These are phyloP conservation scores for Stagonosporopsis tanaceti DNA, from an alignment of 2,329 filamentous ascomycete species.

Conservation along the genomic window DNA sequence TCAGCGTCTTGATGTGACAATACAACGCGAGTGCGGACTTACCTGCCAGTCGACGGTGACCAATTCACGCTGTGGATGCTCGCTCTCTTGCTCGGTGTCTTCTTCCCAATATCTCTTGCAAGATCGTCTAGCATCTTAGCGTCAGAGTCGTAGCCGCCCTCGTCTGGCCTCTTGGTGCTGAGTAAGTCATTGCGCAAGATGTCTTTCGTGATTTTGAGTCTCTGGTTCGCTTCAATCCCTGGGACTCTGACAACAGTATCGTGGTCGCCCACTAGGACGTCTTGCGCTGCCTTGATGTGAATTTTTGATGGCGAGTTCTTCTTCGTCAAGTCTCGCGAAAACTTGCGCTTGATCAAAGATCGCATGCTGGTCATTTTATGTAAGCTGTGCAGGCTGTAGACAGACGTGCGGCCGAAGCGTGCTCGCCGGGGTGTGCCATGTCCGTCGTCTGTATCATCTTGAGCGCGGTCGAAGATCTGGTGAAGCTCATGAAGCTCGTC, in stretches of 20 bases:
- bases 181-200: constrained; percentile 44
- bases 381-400: constrained; percentile 44
- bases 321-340: constrained; percentile 39
- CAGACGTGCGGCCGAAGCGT: constrained; percentile 37
- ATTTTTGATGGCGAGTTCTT: constrained; percentile 16
- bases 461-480: constrained; percentile 44
- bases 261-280: constrained; percentile 10
- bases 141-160: constrained; percentile 51
- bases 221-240: constrained; percentile 28
- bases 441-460: constrained; percentile 21
- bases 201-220: constrained; percentile 43
- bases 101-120: constrained; percentile 41
- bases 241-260: constrained; percentile 39
- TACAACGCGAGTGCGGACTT: background rate
- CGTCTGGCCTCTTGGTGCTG: constrained; percentile 40
- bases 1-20: constrained; percentile 17
- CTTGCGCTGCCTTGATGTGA: constrained; percentile 15
- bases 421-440: constrained; percentile 25
- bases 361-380: constrained; percentile 48
- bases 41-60: constrained; percentile 41
- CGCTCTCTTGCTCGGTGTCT: constrained; percentile 39
- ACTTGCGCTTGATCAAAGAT: constrained; percentile 43
- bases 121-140: constrained; percentile 46
- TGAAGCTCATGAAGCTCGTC: constrained; percentile 46
- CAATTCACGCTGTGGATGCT: constrained; percentile 49